Conservation (phyloP, 805 yeast genomes). For the Schwanniomyces occidentalis region DNA sequence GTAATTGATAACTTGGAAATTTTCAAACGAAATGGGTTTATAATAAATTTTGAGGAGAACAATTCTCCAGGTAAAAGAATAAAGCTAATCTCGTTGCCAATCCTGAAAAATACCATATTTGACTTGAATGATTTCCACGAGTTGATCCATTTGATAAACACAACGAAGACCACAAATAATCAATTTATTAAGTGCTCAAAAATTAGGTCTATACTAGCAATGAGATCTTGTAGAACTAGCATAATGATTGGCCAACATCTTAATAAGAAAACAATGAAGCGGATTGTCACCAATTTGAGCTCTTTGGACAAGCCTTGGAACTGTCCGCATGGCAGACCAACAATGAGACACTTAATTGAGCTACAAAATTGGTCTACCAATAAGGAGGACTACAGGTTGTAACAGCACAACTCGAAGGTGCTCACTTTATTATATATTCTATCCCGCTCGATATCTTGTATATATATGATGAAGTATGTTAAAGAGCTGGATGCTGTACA, state of each 20-base stretch:
- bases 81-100: constrained; percentile 63
- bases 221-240: constrained; percentile 92
- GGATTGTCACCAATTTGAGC: constrained; percentile 67
- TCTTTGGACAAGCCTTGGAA: constrained; percentile 91
- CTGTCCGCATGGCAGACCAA: constrained; percentile 97
- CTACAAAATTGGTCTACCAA: constrained; percentile 26
- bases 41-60: constrained; percentile 50
- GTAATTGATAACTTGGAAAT: constrained; percentile 59
- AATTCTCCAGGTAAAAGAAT: constrained; percentile 58
- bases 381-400: constrained; percentile 15
- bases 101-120: constrained; percentile 68
- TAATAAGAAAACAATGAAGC: constrained; percentile 57
- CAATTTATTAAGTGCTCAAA: constrained; percentile 63
- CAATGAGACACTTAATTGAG: constrained; percentile 86
- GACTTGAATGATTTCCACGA: constrained; percentile 73
- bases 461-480: too few species aligned
- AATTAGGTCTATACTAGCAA: constrained; percentile 81
- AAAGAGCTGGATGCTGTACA: too few species aligned
- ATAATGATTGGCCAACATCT: constrained; percentile 90
- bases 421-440: too few species aligned
- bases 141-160: constrained; percentile 61
- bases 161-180: constrained; percentile 10
- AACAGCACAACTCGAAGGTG: too few species aligned
- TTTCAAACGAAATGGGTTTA: constrained; percentile 79
- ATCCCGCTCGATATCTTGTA: too few species aligned